Conservation (phyloP, 805 yeast genomes). For the Teunomyces panamensis region DNA sequence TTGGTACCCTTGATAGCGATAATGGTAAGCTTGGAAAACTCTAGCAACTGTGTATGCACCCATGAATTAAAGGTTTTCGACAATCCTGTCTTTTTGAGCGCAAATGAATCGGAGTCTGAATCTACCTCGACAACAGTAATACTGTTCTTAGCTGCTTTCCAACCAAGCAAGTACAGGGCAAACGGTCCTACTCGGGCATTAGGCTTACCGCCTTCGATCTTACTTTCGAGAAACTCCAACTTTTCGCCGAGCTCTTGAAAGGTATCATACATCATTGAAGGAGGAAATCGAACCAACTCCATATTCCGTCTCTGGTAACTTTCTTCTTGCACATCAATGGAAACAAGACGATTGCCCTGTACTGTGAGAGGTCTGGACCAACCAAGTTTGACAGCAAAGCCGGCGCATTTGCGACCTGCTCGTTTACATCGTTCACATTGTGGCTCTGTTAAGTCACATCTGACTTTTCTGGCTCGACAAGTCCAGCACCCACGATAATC, state of each 20-base stretch:
- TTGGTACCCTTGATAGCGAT: conserved; percentile 40
- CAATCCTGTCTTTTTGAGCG: conserved; percentile 8
- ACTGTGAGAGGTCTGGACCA: conserved; percentile 44
- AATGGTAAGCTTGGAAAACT: conserved; percentile 38
- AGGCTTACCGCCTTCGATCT: conserved; percentile 8
- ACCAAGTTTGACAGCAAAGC: conserved; percentile 48
- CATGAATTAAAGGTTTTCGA: conserved; percentile 27
- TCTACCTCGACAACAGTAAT: background rate
- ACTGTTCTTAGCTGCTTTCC: background rate
- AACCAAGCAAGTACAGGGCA: conserved; percentile 13
- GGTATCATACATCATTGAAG: conserved; percentile 30
- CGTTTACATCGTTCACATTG: conserved; percentile 45
- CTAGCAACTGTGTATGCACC: conserved; percentile 34
- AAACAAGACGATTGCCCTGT: conserved; percentile 15
- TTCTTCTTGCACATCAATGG: conserved; percentile 15
- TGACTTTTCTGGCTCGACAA: conserved; percentile 50
- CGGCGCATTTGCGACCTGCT: conserved; percentile 45
- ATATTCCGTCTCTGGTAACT: conserved; percentile 44
- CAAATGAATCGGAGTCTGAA: background rate
- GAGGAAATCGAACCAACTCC: conserved; percentile 42
- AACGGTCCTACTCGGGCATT: conserved; percentile 23
- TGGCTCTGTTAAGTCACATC: conserved; percentile 50
- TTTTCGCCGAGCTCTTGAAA: conserved; percentile 37
- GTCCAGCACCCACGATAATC: conserved; percentile 56
- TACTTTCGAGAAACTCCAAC: conserved; percentile 30